These are phyloP conservation scores for Phytophthora pisi DNA, from an alignment of 352 stramenopile species.

Conservation along the genomic window DNA sequence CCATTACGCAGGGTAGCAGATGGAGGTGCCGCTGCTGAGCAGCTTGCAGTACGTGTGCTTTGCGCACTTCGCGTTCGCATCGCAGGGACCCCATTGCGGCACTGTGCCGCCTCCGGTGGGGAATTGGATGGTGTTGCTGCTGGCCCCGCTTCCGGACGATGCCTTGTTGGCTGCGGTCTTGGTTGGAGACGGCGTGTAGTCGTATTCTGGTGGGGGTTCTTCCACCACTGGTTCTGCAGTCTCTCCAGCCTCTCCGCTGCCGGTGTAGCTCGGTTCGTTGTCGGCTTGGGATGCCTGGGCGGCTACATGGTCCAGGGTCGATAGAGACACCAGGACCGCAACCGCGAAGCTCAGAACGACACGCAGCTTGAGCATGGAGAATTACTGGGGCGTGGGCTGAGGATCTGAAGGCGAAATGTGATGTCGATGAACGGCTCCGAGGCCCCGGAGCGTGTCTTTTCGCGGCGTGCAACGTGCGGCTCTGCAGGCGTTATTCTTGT, in stretches of 20 bases:
- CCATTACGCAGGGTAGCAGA: constrained; percentile 26
- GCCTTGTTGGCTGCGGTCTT: not conserved
- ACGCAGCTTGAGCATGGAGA: constrained; percentile 24
- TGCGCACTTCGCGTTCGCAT: constrained; percentile 2
- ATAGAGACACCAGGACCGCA: constrained; percentile 2
- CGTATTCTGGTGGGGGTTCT: not conserved
- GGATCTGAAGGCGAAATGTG: constrained; percentile 15
- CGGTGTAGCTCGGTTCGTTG: constrained; percentile 14
- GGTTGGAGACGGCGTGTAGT: not conserved
- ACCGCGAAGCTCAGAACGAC: constrained; percentile 18
- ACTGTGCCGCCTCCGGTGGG: not conserved
- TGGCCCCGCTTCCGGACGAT: not conserved
- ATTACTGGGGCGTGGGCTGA: not conserved
- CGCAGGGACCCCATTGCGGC: constrained; percentile 13
- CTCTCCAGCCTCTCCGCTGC: constrained; percentile 9
- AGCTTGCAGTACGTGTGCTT: constrained; percentile 20
- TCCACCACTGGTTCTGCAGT: not conserved
- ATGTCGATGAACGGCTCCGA: constrained; percentile 7
- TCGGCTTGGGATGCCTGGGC: not conserved
- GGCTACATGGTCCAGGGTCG: not conserved
- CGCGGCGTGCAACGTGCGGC: not conserved
- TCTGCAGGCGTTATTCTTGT: constrained; percentile 1
- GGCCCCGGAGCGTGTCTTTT: constrained; percentile 14
- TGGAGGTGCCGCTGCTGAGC: constrained; percentile 13
- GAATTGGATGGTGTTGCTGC: not conserved